Evolutionary conservation across 371 early-diverging fungal genomes (phyloP).

Genomic region (Syncephalastrum contaminatum): DNA sequence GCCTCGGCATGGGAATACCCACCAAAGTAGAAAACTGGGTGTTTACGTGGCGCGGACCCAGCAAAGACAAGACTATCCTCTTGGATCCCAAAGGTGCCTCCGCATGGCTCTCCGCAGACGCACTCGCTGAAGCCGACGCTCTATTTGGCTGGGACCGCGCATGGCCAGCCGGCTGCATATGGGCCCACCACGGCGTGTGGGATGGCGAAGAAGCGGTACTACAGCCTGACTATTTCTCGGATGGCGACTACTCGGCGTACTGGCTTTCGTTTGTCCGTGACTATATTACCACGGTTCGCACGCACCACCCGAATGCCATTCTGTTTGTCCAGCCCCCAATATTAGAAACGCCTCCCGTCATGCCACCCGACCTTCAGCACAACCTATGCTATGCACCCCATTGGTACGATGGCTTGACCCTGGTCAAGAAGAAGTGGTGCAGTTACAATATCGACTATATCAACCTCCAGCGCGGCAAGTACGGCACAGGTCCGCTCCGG

Average conservation of each 20-base stretch:
- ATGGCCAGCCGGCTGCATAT: slow-evolving; percentile 62
- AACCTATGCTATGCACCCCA: slow-evolving; percentile 70
- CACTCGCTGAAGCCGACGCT: slow-evolving; percentile 30
- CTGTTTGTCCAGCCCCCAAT: slow-evolving; percentile 72
- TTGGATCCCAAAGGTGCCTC: slow-evolving; percentile 49
- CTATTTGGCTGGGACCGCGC: slow-evolving; percentile 52
- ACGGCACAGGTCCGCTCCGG: slow-evolving; percentile 48
- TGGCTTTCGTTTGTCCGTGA: slow-evolving; percentile 58
- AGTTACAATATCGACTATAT: slow-evolving; percentile 67
- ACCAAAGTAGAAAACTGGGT: slow-evolving; percentile 59
- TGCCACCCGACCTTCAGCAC: slow-evolving; percentile 31
- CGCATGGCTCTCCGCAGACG: slow-evolving; percentile 55
- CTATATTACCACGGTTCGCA: slow-evolving; percentile 44
- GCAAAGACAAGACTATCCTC: slow-evolving; percentile 29
- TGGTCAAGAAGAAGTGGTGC: slow-evolving; percentile 68
- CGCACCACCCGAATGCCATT: slow-evolving; percentile 49
- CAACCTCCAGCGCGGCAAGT: slow-evolving; percentile 64
- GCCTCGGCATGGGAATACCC: slow-evolving; percentile 59
- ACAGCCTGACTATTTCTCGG: slow-evolving; percentile 57
- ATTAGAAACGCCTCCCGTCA: slow-evolving; percentile 54
- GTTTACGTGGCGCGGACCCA: slow-evolving; percentile 60
- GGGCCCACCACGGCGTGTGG: slow-evolving; percentile 73
- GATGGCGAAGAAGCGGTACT: slow-evolving; percentile 37
- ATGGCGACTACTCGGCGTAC: slow-evolving; percentile 45
- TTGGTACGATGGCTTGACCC: slow-evolving; percentile 75